Percentiles rank a stretch among this genome's conserved stretches.
Conservation (phyloP, 768 basidiomycete genomes). For the Pulveroboletus sp. region DNA sequence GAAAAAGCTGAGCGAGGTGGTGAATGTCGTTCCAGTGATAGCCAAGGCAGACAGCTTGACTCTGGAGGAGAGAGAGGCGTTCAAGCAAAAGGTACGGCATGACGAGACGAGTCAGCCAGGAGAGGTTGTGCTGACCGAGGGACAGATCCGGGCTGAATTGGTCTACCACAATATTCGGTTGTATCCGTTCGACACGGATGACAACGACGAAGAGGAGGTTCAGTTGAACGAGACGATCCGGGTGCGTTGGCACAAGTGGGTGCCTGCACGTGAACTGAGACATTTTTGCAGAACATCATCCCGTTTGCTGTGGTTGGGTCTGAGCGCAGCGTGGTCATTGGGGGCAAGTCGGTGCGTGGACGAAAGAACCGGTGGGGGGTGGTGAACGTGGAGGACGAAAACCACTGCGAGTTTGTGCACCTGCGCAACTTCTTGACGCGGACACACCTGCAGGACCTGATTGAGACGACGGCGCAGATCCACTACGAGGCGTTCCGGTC, state of each 20-base stretch:
- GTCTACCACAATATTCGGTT: constrained; percentile 87
- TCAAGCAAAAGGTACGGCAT: constrained; percentile 79
- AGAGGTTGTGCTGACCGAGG: constrained; percentile 8
- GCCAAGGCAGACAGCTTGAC: constrained; percentile 96
- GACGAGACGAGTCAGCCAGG: background rate
- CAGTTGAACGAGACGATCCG: constrained; percentile 86
- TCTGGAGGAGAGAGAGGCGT: constrained; percentile 83
- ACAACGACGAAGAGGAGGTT: constrained; percentile 89
- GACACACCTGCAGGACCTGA: constrained; percentile 96
- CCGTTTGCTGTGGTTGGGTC: constrained; percentile 99
- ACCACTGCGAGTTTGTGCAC: constrained; percentile 97
- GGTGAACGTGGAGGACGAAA: constrained; percentile 94
- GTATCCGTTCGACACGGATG: constrained; percentile 97
- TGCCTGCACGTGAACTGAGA: background rate
- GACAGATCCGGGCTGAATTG: constrained; percentile 88
- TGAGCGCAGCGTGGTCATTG: constrained; percentile 90
- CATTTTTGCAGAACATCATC: constrained; percentile 68
- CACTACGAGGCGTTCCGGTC: constrained; percentile 99
- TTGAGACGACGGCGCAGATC: constrained; percentile 98
- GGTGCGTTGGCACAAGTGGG: constrained; percentile 43
- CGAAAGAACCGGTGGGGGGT: constrained; percentile 99
- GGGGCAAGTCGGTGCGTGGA: constrained; percentile 91
- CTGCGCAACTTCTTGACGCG: constrained; percentile 95
- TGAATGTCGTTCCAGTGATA: constrained; percentile 99
- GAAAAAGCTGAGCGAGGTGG: constrained; percentile 98